Percentiles rank a stretch among this genome's conserved stretches.
phyloP scores from a whole-genome alignment of 139 green algal genomes.

The Chlamydomonas asymmetrica region DNA sequence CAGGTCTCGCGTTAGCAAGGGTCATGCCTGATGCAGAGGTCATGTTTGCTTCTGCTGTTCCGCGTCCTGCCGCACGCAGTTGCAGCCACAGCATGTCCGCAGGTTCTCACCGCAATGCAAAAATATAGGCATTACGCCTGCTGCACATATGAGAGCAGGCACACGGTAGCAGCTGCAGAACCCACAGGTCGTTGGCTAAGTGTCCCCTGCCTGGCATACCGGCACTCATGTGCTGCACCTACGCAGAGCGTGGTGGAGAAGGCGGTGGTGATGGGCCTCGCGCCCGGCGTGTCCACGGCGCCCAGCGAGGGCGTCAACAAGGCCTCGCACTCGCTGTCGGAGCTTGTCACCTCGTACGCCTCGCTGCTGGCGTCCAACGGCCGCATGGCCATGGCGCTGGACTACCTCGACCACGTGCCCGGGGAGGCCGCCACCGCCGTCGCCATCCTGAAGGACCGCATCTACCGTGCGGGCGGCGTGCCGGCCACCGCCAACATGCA shows the following conservation, averaged over 20 bases:
- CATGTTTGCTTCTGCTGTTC: no score
- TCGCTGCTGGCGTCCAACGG: slow-evolving; percentile 78
- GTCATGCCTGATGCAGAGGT: no score
- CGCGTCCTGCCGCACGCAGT: no score
- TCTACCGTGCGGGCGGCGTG: slow-evolving; percentile 66
- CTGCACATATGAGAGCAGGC: no score
- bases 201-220: no score
- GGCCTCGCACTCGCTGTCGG: slow-evolving; percentile 59
- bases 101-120: no score
- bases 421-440: slow-evolving; percentile 55
- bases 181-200: no score
- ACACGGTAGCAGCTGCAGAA: no score
- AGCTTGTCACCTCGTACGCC: slow-evolving; percentile 83
- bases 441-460: slow-evolving; percentile 81
- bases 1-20: no score
- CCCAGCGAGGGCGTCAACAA: slow-evolving; percentile 47
- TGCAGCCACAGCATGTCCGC: no score
- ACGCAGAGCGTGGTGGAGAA: slow-evolving; percentile 93
- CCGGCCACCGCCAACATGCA: slow-evolving; percentile 28
- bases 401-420: slow-evolving; percentile 59
- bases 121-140: no score
- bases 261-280: slow-evolving; percentile 87
- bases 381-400: slow-evolving; percentile 71
- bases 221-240: no score
- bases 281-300: slow-evolving; percentile 38